Percentiles rank a stretch among this genome's conserved stretches.
Conservation (phyloP, 1,284 basidiomycete species). For the Ganoderma boninense region DNA sequence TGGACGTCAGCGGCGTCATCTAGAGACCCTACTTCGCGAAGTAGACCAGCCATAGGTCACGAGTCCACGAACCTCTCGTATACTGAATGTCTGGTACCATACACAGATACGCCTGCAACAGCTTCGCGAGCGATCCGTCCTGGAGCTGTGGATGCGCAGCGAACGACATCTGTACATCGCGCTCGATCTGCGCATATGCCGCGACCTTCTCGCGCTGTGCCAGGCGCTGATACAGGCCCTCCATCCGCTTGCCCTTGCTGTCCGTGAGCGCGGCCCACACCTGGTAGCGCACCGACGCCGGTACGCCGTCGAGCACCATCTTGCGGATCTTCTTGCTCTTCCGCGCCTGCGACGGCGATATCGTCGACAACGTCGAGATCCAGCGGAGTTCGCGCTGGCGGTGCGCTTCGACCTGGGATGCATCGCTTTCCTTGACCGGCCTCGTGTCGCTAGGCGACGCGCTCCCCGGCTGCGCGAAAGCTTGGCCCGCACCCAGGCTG, state of each 20-base stretch:
- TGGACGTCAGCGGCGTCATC: constrained; percentile 22
- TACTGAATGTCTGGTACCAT: constrained; percentile 88
- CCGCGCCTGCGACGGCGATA: constrained; percentile 69
- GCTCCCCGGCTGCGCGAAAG: constrained; percentile 8
- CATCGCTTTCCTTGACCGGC: constrained; percentile 7
- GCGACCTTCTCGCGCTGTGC: constrained; percentile 64
- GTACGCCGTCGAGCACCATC: constrained; percentile 83
- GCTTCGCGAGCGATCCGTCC: constrained; percentile 60
- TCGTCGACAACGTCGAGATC: constrained; percentile 72
- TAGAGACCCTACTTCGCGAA: no score
- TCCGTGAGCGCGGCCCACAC: constrained; percentile 88
- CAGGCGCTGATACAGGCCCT: constrained; percentile 76
- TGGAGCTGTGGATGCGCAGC: constrained; percentile 62
- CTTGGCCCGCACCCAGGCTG: constrained; percentile 10
- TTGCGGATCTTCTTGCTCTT: constrained; percentile 89
- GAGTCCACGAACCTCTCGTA: constrained; percentile 50
- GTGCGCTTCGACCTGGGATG: constrained; percentile 62
- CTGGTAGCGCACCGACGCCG: constrained; percentile 83
- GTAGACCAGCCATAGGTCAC: no score
- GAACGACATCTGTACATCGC: constrained; percentile 63
- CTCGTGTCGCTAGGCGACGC: constrained; percentile 16
- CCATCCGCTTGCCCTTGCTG: constrained; percentile 72
- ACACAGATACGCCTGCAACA: constrained; percentile 77
- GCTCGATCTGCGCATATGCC: constrained; percentile 65
- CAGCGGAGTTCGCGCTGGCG: constrained; percentile 79